A percentile compares a stretch with the other conserved stretches of the same genome.
Evolutionary conservation across 1,139 yeast species (phyloP).

Genomic region (Diutina siamensis): DNA sequence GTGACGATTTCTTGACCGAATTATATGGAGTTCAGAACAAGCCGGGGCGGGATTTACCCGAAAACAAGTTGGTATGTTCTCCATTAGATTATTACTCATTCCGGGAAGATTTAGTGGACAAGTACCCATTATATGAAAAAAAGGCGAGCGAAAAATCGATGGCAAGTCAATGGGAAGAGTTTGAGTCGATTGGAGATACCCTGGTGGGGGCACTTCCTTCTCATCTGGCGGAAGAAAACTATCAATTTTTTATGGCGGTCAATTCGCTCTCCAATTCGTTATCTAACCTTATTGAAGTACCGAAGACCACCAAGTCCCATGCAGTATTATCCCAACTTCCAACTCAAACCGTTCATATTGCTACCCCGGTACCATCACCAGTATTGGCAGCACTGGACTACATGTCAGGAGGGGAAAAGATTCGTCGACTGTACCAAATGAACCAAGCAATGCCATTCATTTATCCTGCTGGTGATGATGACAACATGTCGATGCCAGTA

Average conservation of each 20-base stretch:
- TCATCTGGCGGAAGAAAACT: conserved; percentile 10
- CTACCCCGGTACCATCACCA: conserved; percentile 88
- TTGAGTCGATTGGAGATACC: not conserved
- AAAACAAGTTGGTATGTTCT: conserved; percentile 38
- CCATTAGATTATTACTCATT: conserved; percentile 75
- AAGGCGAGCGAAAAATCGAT: not conserved
- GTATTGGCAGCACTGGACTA: conserved; percentile 51
- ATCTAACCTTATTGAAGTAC: conserved; percentile 47
- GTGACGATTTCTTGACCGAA: conserved; percentile 39
- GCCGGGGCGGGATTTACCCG: conserved; percentile 12
- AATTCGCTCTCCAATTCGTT: conserved; percentile 37
- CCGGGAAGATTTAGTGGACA: conserved; percentile 58
- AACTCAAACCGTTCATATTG: conserved; percentile 59
- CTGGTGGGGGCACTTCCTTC: not conserved
- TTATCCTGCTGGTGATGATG: conserved; percentile 36
- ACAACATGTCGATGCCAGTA: conserved; percentile 35
- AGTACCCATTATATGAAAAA: conserved; percentile 44
- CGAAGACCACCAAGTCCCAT: conserved; percentile 45
- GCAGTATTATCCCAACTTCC: conserved; percentile 46
- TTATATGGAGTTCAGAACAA: conserved; percentile 30
- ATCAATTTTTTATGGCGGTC: conserved; percentile 29
- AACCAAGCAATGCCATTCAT: conserved; percentile 73
- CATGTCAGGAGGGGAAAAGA: conserved; percentile 50
- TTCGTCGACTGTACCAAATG: conserved; percentile 64
- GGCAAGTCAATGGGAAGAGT: not conserved